Evolutionary conservation across 2,329 filamentous ascomycete species (phyloP).

Genomic region (Tolypocladium album): DNA sequence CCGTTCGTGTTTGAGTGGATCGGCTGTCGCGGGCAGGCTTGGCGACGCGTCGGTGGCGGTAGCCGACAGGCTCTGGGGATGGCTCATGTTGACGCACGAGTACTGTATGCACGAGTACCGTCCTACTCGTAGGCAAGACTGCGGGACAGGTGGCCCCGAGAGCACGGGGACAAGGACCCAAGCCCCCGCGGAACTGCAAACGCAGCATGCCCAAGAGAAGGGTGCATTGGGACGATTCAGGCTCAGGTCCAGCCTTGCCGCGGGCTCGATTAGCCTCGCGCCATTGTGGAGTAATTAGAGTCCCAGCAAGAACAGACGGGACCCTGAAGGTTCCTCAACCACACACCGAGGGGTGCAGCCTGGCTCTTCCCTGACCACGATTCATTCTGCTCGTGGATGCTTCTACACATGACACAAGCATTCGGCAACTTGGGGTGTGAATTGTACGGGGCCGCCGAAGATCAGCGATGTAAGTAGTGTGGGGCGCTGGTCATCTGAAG

Average conservation of each 20-base stretch:
- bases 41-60: neutral
- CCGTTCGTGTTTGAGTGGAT: neutral
- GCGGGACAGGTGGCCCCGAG: neutral
- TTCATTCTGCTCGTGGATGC: neutral
- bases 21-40: neutral
- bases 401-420: neutral
- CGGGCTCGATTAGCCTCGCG: neutral
- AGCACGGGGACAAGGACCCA: neutral
- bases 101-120: too few species aligned
- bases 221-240: neutral
- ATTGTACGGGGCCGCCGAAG: neutral
- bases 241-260: neutral
- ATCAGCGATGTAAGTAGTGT: neutral
- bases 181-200: neutral
- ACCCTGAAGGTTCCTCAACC: neutral
- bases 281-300: neutral
- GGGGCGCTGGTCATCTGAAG: neutral
- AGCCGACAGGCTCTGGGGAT: neutral
- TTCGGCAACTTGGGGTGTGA: neutral
- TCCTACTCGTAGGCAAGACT: neutral
- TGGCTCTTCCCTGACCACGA: neutral
- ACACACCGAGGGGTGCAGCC: neutral
- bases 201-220: neutral
- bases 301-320: neutral
- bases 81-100: neutral